These are phyloP conservation scores for Talaromyces sp. DNA, from an alignment of 2,329 filamentous ascomycete genomes.

Conservation along the genomic window DNA sequence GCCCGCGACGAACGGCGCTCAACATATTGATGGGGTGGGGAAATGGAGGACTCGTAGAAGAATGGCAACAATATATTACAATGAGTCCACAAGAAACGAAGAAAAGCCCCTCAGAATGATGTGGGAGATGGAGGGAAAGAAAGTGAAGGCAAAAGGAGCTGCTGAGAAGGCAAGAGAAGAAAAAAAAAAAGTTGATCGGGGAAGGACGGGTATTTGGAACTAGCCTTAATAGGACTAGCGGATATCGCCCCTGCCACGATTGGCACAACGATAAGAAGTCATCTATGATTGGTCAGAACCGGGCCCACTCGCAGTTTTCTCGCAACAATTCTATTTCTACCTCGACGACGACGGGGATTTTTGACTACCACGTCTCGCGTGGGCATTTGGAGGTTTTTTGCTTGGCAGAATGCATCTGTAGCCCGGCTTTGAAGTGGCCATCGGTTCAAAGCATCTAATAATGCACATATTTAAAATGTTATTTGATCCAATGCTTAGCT, in stretches of 20 bases:
- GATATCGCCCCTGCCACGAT: not conserved
- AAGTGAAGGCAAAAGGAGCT: not conserved
- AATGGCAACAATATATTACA: not conserved
- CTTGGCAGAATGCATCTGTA: not conserved
- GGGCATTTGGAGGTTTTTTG: not conserved
- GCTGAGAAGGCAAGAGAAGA: constrained; percentile 2
- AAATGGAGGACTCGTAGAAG: constrained; percentile 1
- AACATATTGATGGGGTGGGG: constrained; percentile 25
- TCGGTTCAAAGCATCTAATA: not conserved
- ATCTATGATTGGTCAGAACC: not conserved
- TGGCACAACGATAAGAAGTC: not conserved
- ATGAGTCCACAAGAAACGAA: not conserved
- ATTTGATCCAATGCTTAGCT: not conserved
- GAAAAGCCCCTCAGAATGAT: not conserved
- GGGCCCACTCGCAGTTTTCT: not conserved
- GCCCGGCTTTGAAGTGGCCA: not conserved
- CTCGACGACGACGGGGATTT: not conserved
- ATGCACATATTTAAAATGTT: not conserved
- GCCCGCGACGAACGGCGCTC: constrained; percentile 33
- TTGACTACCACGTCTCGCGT: not conserved
- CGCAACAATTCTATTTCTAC: not conserved
- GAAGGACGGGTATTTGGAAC: not conserved
- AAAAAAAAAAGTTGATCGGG: constrained; percentile 11
- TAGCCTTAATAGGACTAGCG: constrained; percentile 6
- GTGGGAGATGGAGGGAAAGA: not conserved